Evolutionary conservation across 352 stramenopile genomes (phyloP).

Genomic region (Phytophthora crassamura): DNA sequence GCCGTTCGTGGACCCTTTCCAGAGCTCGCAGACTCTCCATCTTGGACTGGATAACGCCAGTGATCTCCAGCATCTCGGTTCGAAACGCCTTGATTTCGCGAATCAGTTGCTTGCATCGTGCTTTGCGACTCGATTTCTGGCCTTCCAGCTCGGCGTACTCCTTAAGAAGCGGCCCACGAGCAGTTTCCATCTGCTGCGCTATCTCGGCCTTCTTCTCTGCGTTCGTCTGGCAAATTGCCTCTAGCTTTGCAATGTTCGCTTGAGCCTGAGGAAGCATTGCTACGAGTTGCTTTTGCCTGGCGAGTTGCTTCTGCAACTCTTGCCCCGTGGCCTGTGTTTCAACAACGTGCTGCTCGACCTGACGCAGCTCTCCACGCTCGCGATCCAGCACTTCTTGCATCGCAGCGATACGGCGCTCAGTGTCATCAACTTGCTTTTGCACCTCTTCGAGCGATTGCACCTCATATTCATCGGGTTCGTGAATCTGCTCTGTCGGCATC

Average conservation of each 20-base stretch:
- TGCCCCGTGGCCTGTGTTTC: slow-evolving; percentile 37
- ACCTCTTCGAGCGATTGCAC: slow-evolving; percentile 39
- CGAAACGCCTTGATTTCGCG: slow-evolving; percentile 71
- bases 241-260: slow-evolving; percentile 73
- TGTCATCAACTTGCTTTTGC: slow-evolving; percentile 42
- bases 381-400: slow-evolving; percentile 52
- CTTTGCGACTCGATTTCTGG: slow-evolving; percentile 61
- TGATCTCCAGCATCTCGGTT: slow-evolving; percentile 72
- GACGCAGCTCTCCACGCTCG: slow-evolving; percentile 35
- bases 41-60: slow-evolving; percentile 70
- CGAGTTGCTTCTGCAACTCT: slow-evolving; percentile 57
- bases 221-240: slow-evolving; percentile 66
- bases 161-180: slow-evolving; percentile 51
- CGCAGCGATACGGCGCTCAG: slow-evolving; percentile 41
- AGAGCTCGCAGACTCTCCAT: slow-evolving; percentile 61
- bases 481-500: not conserved
- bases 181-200: slow-evolving; percentile 56
- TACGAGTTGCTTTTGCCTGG: slow-evolving; percentile 61
- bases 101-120: slow-evolving; percentile 64
- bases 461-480: slow-evolving; percentile 8
- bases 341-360: slow-evolving; percentile 42
- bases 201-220: slow-evolving; percentile 60
- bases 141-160: slow-evolving; percentile 53
- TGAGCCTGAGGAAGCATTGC: slow-evolving; percentile 68
- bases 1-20: slow-evolving; percentile 60